Base-by-base conservation (phyloP, 345 rosid species). In the Firmiana major region DNA sequence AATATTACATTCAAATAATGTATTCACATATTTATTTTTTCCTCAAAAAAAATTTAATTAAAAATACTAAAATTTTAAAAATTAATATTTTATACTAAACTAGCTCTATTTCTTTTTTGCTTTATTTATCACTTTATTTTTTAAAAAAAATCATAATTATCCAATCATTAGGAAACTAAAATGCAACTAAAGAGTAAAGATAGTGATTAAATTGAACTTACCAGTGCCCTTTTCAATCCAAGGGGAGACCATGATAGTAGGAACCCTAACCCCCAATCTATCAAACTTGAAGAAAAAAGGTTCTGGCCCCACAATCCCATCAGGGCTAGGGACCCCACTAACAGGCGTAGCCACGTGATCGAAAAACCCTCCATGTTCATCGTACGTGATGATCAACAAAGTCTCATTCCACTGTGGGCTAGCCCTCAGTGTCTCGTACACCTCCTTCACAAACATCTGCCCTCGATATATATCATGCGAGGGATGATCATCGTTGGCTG, bases 361-460 rank as follows among this genome's bases (percentile, higher is more conserved):
- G 36, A 68, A 95, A 51, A 86, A 95, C 9, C 98, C 99, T 7
- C 99, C 99, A 12, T 95, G 99, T 83, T 94, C 98, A 68, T 95
- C 99, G 26, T 93, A 95, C 28, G 98, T 95, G 79, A 95, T 93
- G 62, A 95, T 69, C 22, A 95, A 65, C 55, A 95, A 77, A 0
- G 94, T 93, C 40, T 91, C 81, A 17, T 90, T 91, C 99, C 99
- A 93, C 79, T 95, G 98, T 24, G 98, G 99, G 75, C 99, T 90
- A 1, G 87, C 88, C 84, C 98, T 87, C 77, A 95, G 77, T 3
- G 91, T 88, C 88, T 95, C 99, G 73, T 93, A 94, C 75, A 94
- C 97, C 88, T 93, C 94, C 85, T 95, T 95, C 75, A 86, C 84
- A 2, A 83, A 87, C 91, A 88, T 89, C 86, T 94, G 95, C 45